Evolutionary conservation across 257 asterid species (phyloP), one percentile per base, ranked within the genome.

Genomic region (Ehretia macrophylla): DNA sequence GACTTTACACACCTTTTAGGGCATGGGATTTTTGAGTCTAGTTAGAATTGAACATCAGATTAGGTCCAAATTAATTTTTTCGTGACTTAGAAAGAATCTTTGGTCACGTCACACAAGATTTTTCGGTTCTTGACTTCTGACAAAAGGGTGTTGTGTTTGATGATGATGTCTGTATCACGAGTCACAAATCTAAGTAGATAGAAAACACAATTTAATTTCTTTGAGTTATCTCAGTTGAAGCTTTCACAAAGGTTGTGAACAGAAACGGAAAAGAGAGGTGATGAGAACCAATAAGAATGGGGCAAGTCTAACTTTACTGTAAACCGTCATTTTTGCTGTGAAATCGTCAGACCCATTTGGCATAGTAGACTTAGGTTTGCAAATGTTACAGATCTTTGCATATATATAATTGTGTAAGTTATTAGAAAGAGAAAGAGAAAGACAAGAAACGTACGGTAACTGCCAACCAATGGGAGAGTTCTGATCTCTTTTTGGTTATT

Each of bases 81-180:
- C n/a, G 59, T 63, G 57, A 47, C 72, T 50, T 69, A 37, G 71
- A 42, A 72, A 82, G 85, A 85, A 90, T 83, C 83, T 90, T 85
- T 83, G 69, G 75, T 81, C 85, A 76, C 83, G 85, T 83, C 93
- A 85, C 32, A 67, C 80, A 77, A 45, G 86, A 83, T 81, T 74
- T 79, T 73, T 80, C 81, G 69, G 78, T 75, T 83, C 79, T 79
- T 67, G 70, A 78, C 72, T 62, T 65, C 59, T 63, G 83, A 73
- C 74, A 71, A 60, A 79, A 69, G 70, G 64, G 35, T 27, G 35
- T 10, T 3, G 47, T 10, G 47, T 10, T 4, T 35, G 18, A 55
- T 35, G 47, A 35, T 61, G 44, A 35, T 18, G 49, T 45, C 19
- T 42, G 4, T 42, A 14, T 42, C 47, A 42, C 12, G 8, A 42